Evolutionary conservation across 805 yeast species (phyloP), one percentile per base, ranked within the genome.

Genomic region (Yarrowia deformans): DNA sequence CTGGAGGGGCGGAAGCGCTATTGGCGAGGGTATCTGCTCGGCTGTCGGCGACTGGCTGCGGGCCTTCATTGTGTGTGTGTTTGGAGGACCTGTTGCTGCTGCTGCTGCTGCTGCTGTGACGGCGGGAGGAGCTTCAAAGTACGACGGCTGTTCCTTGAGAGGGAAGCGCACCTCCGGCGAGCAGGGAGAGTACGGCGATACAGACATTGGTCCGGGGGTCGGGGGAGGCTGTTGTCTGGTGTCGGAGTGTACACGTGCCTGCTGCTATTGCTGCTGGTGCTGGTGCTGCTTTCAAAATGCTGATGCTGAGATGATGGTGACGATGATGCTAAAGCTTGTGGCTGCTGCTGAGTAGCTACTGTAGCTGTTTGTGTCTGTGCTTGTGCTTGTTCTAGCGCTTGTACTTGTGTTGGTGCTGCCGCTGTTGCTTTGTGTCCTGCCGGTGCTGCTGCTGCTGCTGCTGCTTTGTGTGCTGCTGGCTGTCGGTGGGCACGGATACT

Each of bases 141-240:
- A 60, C 3, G 66, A 60, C 52, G 52, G 52, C 52, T 60, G 66
- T 34, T 60, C 66, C 42, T 45, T 45, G 52, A 60, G 10, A 9
- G 66, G 66, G 52, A 60, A 60, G 14, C 66, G 52, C 18, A 60
- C 66, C 66, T 60, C 66, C 34, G 66, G 66, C 66, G 66, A 60
- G 52, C 66, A 60, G 52, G 66, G 66, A 19, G 66, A 60, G 66
- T 60, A 60, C 52, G 66, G 66, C 18, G 66, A 60, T 18, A 60
- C 66, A 43, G 66, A 60, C 66, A 60, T 60, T 34, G 46, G 46
- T 19, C 61, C 48, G 23, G 49, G 46, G 19, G 42, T 5, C 12
- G 46, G 29, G 29, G 29, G 29, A 4, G 29, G 29, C 29, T 23
- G 29, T 23, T 4, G 29, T 23, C n/a, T n/a, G 18, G n/a, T 4